Base-by-base conservation (phyloP, 352 stramenopile genomes). In the Globisporangium irregulare region DNA sequence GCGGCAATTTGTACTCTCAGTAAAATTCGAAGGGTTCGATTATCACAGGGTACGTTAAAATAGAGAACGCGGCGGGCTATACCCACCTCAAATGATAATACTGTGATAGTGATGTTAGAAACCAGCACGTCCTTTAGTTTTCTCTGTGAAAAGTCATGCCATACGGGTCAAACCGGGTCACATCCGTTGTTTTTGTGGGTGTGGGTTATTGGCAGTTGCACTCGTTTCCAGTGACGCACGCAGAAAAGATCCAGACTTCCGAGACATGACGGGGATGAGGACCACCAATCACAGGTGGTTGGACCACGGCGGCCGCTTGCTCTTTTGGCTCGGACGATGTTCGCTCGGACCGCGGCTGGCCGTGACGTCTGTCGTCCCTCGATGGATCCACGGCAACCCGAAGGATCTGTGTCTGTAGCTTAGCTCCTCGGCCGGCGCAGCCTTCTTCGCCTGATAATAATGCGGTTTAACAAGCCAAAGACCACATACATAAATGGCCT, bases 141-240 rank as follows among this genome's bases (percentile, higher is more conserved):
- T 38, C 8, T 38, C 34, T 38, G 9, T 12, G 36, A 48, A 48
- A 46, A 48, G 38, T 18, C 38, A 48, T 18, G 12, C 38, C 3
- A n/a, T 48, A 7, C 15, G n/a, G 48, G 48, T 24, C 48, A 55
- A 55, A 55, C 4, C 24, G 48, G 48, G 48, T 55, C 8, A 7
- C 27, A 5, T 18, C 48, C 14, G n/a, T 15, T 55, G n/a, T 55
- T 55, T 55, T 55, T 55, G n/a, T 55, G 48, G 48, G 48, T 55
- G 48, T 29, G 48, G n/a, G n/a, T 58, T 20, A 58, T 36, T 36
- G 51, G 18, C 20, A 58, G 51, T 58, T 58, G 24, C 51, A 55
- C 48, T 25, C n/a, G 34, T 18, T 43, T 15, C 36, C 36, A 43
- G 36, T 43, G 36, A 43, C 36, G 36, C 36, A 43, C 10, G 36